Evolutionary conservation across 1,284 basidiomycete genomes (phyloP), one percentile per base, ranked within the genome.

Genomic region (Fomes fomentarius): DNA sequence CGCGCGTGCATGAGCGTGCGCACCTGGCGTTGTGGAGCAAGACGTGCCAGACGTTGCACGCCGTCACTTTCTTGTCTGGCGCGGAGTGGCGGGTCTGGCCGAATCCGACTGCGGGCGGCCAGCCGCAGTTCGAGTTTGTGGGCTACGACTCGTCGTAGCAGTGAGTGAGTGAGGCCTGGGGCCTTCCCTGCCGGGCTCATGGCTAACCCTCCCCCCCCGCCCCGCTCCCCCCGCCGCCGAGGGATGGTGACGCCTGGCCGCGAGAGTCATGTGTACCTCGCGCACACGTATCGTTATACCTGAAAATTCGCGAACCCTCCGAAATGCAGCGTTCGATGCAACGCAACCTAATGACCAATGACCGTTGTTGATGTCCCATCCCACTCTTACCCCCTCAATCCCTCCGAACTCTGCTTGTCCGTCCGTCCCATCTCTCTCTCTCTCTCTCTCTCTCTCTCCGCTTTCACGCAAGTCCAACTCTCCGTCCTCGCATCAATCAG

Each of bases 11-110:
- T 41, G 73, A 76, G 62, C 63, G 69, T 47, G 57, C 63, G 30
- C 69, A 72, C 52, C 62, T 77, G 11, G 66, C 61, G 40, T 56
- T 62, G 19, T 77, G 76, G 76, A 60, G 60, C 46, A 74, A 70
- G 58, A 65, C 70, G 50, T 76, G 74, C 47, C 63, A 69, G 14
- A 60, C 63, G 17, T 57, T 75, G 31, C 50, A 63, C 25, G 56
- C 45, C 21, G 72, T 73, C 37, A 62, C 67, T 25, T 72, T 76
- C 60, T 61, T 75, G 43, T 71, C 71, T 11, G 69, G 69, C n/a
- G 69, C 69, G 11, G 66, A 67, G 52, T 76, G 74, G 74, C 42
- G 54, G 11, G 54, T 62, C 22, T 52, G 45, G 41, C 54, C 45
- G 44, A 44, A 54, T 49, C 42, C 49, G 52, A 39, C 38, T 21